phyloP scores from a whole-genome alignment of 2,329 filamentous ascomycete genomes.

The Xylaria arbuscula region DNA sequence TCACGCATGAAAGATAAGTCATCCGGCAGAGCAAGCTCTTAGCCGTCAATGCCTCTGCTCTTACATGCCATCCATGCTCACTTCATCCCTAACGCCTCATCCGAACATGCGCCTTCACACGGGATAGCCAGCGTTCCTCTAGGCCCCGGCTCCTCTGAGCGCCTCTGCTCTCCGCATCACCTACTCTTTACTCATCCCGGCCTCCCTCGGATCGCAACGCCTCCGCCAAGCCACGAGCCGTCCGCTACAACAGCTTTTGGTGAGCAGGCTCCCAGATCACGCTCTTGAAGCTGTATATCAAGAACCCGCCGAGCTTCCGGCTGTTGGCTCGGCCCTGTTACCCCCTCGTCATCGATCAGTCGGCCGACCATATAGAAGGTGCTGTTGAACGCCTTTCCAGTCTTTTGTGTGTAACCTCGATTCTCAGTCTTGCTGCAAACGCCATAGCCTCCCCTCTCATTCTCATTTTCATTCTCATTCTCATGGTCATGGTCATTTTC shows the following conservation, averaged over 20 bases:
- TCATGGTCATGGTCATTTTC: not conserved
- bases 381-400: not conserved
- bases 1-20: conserved; percentile 15
- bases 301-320: not conserved
- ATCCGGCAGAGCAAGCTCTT: conserved; percentile 15
- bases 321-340: not conserved
- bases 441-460: not conserved
- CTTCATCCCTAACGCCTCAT: not conserved
- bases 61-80: not conserved
- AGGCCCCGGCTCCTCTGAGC: not conserved
- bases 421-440: not conserved
- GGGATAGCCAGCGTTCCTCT: not conserved
- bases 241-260: not conserved
- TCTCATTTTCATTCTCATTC: not conserved
- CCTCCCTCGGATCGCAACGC: not conserved
- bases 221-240: conserved; percentile 6
- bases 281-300: not conserved
- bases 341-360: not conserved
- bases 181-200: not conserved
- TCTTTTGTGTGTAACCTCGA: not conserved
- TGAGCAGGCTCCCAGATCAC: not conserved
- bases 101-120: not conserved
- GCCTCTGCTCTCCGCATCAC: not conserved
- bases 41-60: conserved; percentile 16
- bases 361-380: conserved; percentile 16